A percentile compares a stretch with the other conserved stretches of the same genome.
Evolutionary conservation across 1,284 basidiomycete genomes (phyloP).

Genomic region (Ustilago hordei): DNA sequence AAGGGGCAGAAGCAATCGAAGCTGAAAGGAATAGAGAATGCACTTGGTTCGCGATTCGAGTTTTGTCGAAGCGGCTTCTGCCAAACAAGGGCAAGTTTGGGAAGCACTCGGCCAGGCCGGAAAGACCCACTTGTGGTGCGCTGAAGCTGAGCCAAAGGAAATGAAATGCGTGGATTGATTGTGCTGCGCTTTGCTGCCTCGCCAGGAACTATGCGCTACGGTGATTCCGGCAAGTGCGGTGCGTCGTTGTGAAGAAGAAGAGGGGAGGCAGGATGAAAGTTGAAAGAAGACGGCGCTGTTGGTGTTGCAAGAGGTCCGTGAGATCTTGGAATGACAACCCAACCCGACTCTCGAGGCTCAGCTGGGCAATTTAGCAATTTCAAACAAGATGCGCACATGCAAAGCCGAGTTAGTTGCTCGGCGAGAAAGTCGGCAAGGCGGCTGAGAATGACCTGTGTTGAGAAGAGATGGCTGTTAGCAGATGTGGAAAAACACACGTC

Average conservation of each 20-base stretch:
- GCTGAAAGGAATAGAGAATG: neutral
- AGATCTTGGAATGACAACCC: neutral
- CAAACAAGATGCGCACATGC: constrained; percentile 5
- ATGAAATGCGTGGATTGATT: neutral
- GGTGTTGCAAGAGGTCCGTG: constrained; percentile 5
- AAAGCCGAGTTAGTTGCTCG: neutral
- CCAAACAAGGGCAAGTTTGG: neutral
- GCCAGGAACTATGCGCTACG: neutral
- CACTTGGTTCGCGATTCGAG: neutral
- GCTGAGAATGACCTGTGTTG: neutral
- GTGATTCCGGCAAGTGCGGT: neutral
- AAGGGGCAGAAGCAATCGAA: neutral
- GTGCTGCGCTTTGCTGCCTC: neutral
- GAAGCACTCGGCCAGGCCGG: neutral
- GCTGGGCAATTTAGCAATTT: constrained; percentile 2
- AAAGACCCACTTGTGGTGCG: neutral
- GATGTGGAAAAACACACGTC: neutral
- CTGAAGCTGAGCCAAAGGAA: neutral
- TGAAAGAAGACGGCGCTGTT: neutral
- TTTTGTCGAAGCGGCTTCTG: neutral
- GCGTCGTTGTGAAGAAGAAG: no score
- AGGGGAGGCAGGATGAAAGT: neutral
- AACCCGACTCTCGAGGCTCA: neutral
- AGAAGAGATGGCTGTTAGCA: neutral
- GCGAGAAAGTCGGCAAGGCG: neutral